phyloP scores from a whole-genome alignment of 108 stramenopile species.

The Skeletonema costatum region DNA sequence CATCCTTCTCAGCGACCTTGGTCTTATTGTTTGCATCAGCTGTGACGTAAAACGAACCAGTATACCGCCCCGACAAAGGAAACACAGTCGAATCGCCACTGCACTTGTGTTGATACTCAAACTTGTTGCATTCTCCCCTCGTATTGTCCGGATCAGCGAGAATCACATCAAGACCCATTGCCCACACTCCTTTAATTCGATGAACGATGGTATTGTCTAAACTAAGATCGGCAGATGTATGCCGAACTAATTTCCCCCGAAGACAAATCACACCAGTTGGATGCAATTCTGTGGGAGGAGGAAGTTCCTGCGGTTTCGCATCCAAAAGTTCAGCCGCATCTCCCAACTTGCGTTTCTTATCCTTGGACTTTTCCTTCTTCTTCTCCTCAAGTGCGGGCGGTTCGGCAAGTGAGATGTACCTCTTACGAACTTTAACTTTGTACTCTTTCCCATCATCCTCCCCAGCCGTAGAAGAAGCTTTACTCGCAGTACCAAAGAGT shows the following conservation, averaged over 20 bases:
- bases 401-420: slow-evolving; percentile 48
- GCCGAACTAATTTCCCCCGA: slow-evolving; percentile 69
- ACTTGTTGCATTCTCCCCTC: slow-evolving; percentile 66
- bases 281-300: slow-evolving; percentile 55
- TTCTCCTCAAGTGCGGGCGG: slow-evolving; percentile 29
- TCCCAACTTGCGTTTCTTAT: slow-evolving; percentile 18
- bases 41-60: slow-evolving; percentile 81
- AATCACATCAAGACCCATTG: slow-evolving; percentile 67
- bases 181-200: slow-evolving; percentile 79
- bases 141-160: slow-evolving; percentile 71
- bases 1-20: slow-evolving; percentile 71
- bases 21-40: slow-evolving; percentile 51
- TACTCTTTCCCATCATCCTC: slow-evolving; percentile 60
- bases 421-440: slow-evolving; percentile 66
- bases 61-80: slow-evolving; percentile 79
- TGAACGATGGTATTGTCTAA: slow-evolving; percentile 61
- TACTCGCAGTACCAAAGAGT: slow-evolving; percentile 72
- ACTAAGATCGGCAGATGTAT: slow-evolving; percentile 62
- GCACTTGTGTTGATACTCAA: slow-evolving; percentile 86
- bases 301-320: not conserved
- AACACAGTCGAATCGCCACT: slow-evolving; percentile 53
- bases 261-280: slow-evolving; percentile 68
- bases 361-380: slow-evolving; percentile 30
- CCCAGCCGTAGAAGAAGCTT: slow-evolving; percentile 16
- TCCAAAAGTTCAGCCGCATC: not conserved